phyloP scores from a whole-genome alignment of 2,329 filamentous ascomycete species.

The Epichloe gansuensis region DNA sequence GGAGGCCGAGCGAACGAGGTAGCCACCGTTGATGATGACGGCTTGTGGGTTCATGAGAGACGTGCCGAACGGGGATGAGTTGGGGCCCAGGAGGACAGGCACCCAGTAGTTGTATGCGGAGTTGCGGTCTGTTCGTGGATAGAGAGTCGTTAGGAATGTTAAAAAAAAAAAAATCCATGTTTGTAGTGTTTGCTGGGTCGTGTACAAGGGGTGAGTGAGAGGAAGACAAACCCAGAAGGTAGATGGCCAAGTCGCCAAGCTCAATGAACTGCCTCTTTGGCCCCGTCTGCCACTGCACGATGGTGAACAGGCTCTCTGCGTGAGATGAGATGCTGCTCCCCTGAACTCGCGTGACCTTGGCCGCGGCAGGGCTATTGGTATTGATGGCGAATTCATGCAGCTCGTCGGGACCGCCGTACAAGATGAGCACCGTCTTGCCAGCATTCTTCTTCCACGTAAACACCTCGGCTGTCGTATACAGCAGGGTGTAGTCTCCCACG shows the following conservation, averaged over 20 bases:
- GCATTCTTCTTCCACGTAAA: slow-evolving; percentile 55
- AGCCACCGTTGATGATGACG: slow-evolving; percentile 51
- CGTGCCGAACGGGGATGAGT: slow-evolving; percentile 18
- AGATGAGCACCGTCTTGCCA: slow-evolving; percentile 43
- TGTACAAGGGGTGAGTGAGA: too few species aligned
- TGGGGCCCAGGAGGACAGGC: slow-evolving; percentile 33
- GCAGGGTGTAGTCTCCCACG: slow-evolving; percentile 42
- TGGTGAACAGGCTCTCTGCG: slow-evolving; percentile 9
- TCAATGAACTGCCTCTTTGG: slow-evolving; percentile 18
- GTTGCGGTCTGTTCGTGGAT: slow-evolving; percentile 37
- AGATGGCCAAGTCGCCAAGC: slow-evolving; percentile 27
- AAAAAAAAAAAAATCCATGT: too few species aligned
- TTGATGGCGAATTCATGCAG: slow-evolving; percentile 47
- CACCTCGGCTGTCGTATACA: slow-evolving; percentile 59
- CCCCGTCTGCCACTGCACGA: slow-evolving; percentile 21
- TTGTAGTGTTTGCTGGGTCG: background rate
- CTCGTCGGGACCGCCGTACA: slow-evolving; percentile 52
- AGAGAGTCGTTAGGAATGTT: slow-evolving; percentile 1
- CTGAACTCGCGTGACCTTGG: slow-evolving; percentile 10
- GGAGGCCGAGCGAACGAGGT: slow-evolving; percentile 48
- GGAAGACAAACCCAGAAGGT: slow-evolving; percentile 21
- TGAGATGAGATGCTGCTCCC: slow-evolving; percentile 17
- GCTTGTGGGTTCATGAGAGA: slow-evolving; percentile 23
- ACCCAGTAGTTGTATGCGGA: slow-evolving; percentile 59
- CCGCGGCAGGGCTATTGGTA: slow-evolving; percentile 12